phyloP scores from a whole-genome alignment of 164 flowering plant genomes.

The Nymphaea colorata region DNA sequence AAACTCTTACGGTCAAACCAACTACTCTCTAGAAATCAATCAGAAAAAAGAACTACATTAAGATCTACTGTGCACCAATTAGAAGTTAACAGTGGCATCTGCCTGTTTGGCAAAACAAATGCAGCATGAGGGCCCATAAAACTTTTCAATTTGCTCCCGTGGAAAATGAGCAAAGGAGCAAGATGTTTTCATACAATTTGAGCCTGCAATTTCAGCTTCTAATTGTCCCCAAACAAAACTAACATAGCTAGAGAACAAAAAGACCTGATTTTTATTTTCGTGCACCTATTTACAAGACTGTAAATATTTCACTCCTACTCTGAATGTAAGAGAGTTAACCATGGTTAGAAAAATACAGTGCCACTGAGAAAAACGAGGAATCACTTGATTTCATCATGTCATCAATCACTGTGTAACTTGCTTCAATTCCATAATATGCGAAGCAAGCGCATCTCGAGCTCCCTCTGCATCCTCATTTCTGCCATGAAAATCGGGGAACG shows the following conservation, averaged over 20 bases:
- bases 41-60: too few species aligned
- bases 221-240: background rate
- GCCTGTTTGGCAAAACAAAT: too few species aligned
- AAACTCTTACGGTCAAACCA: too few species aligned
- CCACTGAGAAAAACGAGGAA: background rate
- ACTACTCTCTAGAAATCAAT: too few species aligned
- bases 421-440: conserved; percentile 39
- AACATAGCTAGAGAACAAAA: background rate
- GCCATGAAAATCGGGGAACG: conserved; percentile 35
- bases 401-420: background rate
- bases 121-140: too few species aligned
- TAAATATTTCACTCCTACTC: background rate
- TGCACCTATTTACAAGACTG: background rate
- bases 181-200: background rate
- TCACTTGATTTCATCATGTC: background rate
- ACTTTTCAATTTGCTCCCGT: too few species aligned
- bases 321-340: background rate
- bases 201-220: background rate
- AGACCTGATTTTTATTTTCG: background rate
- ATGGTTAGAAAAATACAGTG: background rate
- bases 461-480: conserved; percentile 33
- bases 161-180: background rate
- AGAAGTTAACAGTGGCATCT: too few species aligned
- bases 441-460: conserved; percentile 49
- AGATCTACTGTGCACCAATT: too few species aligned